These are phyloP conservation scores for Phytophthora rubi DNA, from an alignment of 352 stramenopile genomes.

Conservation along the genomic window DNA sequence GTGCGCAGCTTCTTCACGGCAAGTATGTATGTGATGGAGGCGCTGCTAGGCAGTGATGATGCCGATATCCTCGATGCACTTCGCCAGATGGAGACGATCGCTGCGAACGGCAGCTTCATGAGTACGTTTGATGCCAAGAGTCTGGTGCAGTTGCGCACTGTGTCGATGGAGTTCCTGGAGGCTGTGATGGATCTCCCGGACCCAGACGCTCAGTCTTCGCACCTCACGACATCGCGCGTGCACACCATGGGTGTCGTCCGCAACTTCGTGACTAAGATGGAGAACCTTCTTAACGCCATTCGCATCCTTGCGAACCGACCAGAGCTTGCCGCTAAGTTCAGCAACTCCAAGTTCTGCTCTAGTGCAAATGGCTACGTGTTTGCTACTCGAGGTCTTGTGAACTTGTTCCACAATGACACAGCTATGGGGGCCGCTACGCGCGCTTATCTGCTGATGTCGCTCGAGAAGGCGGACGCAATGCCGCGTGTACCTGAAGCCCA, in stretches of 20 bases:
- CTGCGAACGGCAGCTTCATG: conserved; percentile 67
- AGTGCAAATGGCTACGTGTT: conserved; percentile 81
- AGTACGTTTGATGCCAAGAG: conserved; percentile 66
- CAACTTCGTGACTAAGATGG: conserved; percentile 82
- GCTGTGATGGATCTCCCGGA: conserved; percentile 76
- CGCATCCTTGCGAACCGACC: conserved; percentile 60
- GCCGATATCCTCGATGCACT: conserved; percentile 69
- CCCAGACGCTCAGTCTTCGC: conserved; percentile 57
- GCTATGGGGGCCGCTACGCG: conserved; percentile 82
- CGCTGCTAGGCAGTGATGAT: conserved; percentile 67
- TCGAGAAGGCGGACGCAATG: conserved; percentile 76
- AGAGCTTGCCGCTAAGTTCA: conserved; percentile 68
- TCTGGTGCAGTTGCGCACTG: conserved; percentile 53
- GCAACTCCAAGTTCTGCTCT: conserved; percentile 79
- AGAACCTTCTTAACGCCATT: conserved; percentile 66
- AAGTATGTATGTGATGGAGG: conserved; percentile 76
- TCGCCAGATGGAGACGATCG: conserved; percentile 71
- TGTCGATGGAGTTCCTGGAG: conserved; percentile 79
- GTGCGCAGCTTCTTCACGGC: conserved; percentile 82
- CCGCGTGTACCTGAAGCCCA: conserved; percentile 72
- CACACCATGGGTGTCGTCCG: conserved; percentile 78
- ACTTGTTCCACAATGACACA: conserved; percentile 77
- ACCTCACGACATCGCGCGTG: conserved; percentile 57
- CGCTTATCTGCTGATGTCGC: conserved; percentile 71
- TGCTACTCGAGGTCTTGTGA: conserved; percentile 75